Percentiles rank a stretch among this genome's conserved stretches.
These are phyloP conservation scores for Yarrowia porcina DNA, from an alignment of 805 yeast genomes.

Conservation along the genomic window DNA sequence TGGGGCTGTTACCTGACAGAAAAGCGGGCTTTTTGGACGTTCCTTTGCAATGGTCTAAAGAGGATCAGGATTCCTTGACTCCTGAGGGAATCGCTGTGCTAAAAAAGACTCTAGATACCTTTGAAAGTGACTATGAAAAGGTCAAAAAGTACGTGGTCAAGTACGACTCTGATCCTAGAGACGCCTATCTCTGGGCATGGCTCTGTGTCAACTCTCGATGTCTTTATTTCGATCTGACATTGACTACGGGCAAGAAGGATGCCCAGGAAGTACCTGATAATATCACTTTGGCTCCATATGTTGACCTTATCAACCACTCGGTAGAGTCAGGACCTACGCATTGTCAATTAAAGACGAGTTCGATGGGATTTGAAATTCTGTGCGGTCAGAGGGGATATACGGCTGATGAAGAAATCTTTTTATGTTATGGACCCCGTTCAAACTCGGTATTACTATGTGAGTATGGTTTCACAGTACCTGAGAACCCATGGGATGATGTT, in stretches of 20 bases:
- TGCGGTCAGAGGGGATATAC: slow-evolving; percentile 38
- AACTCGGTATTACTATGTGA: slow-evolving; percentile 80
- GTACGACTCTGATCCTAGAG: slow-evolving; percentile 7
- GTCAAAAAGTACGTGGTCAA: not conserved
- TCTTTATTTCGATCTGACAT: slow-evolving; percentile 60
- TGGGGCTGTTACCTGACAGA: slow-evolving; percentile 3
- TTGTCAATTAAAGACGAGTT: slow-evolving; percentile 40
- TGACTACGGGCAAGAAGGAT: slow-evolving; percentile 45
- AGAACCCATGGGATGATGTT: slow-evolving; percentile 65
- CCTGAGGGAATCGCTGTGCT: slow-evolving; percentile 1
- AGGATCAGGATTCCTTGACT: not conserved
- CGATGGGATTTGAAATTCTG: slow-evolving; percentile 53
- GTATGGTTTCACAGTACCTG: slow-evolving; percentile 69
- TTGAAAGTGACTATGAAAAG: slow-evolving; percentile 6
- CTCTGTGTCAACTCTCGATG: slow-evolving; percentile 89
- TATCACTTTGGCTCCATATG: slow-evolving; percentile 87
- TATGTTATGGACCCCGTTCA: slow-evolving; percentile 86
- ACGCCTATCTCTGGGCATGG: slow-evolving; percentile 58
- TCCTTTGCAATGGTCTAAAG: not conserved
- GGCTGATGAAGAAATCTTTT: slow-evolving; percentile 56
- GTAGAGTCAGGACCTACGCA: slow-evolving; percentile 36
- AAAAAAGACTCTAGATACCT: not conserved
- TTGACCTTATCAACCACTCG: slow-evolving; percentile 80
- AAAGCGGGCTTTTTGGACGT: slow-evolving; percentile 2
- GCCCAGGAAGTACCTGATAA: slow-evolving; percentile 47